These are phyloP conservation scores for Nitzschia inconspicua DNA, from an alignment of 108 stramenopile genomes.

Conservation along the genomic window DNA sequence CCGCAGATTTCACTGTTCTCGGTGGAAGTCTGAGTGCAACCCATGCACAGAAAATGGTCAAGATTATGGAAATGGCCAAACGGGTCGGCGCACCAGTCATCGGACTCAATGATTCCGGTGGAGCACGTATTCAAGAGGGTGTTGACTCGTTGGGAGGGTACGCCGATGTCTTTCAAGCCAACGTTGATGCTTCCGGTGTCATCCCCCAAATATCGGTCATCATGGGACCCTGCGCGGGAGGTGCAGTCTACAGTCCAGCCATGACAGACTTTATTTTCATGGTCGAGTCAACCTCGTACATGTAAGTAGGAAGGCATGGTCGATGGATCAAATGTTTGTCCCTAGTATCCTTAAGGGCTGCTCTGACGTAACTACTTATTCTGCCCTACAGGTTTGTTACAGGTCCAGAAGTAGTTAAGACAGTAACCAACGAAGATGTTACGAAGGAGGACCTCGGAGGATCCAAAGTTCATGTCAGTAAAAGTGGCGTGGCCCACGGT, in stretches of 20 bases:
- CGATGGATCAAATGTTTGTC: too few species aligned
- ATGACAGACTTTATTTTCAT: constrained; percentile 99
- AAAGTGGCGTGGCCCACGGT: constrained; percentile 93
- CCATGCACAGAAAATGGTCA: constrained; percentile 98
- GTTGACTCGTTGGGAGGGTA: constrained; percentile 94
- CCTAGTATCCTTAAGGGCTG: too few species aligned
- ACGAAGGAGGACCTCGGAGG: constrained; percentile 99
- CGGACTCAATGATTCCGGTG: constrained; percentile 98
- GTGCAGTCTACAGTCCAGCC: constrained; percentile 97
- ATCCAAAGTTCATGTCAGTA: constrained; percentile 85
- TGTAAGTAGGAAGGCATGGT: constrained; percentile 3
- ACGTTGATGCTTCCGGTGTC: constrained; percentile 95
- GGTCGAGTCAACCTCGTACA: constrained; percentile 82
- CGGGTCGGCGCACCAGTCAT: constrained; percentile 95
- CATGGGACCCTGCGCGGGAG: constrained; percentile 81
- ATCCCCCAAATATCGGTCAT: constrained; percentile 94
- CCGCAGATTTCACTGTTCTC: constrained; percentile 96
- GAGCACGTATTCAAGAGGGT: constrained; percentile 99
- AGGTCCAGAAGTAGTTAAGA: constrained; percentile 98
- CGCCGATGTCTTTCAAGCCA: constrained; percentile 98
- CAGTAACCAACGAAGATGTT: constrained; percentile 97
- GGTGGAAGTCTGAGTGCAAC: constrained; percentile 95
- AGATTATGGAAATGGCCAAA: constrained; percentile 98
- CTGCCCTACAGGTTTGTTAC: constrained; percentile 97
- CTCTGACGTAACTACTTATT: too few species aligned